These are phyloP conservation scores for Castanopsis chinensis DNA, from an alignment of 306 rosid species.

Conservation along the genomic window DNA sequence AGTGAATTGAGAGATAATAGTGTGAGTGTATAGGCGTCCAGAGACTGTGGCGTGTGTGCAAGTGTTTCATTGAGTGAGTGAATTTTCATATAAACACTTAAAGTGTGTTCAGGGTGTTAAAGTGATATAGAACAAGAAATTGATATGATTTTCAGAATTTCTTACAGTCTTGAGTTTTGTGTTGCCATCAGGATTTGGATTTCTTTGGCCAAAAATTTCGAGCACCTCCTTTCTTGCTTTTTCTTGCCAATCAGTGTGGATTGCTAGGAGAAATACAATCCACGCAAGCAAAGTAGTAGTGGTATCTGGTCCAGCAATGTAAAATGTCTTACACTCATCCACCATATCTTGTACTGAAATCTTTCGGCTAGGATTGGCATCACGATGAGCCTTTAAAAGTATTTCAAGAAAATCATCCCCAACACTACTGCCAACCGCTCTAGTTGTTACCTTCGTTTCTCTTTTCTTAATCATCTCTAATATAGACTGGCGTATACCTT, in stretches of 20 bases:
- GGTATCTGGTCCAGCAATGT: too few species aligned
- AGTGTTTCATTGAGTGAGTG: too few species aligned
- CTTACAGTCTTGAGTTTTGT: slow-evolving; percentile 16
- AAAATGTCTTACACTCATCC: slow-evolving; percentile 3
- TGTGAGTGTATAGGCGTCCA: too few species aligned
- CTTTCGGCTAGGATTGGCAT: not conserved
- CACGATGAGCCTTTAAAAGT: slow-evolving; percentile 29
- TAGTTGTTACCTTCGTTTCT: slow-evolving; percentile 5
- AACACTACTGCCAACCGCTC: not conserved
- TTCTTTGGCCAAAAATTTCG: too few species aligned
- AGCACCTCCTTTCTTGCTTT: slow-evolving; percentile 25
- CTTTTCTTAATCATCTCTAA: slow-evolving; percentile 19
- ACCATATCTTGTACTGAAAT: slow-evolving; percentile 22
- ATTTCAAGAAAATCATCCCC: slow-evolving; percentile 30
- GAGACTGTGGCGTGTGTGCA: too few species aligned
- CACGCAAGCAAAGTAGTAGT: too few species aligned
- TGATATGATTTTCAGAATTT: not conserved
- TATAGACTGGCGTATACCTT: slow-evolving; percentile 2
- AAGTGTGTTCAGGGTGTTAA: too few species aligned
- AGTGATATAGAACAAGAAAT: not conserved
- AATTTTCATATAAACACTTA: too few species aligned
- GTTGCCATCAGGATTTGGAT: not conserved
- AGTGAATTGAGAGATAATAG: too few species aligned
- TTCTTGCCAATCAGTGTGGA: slow-evolving; percentile 31
- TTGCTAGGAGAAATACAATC: too few species aligned